phyloP scores from a whole-genome alignment of 306 rosid species.

The Chamaecrista fasciculata region DNA sequence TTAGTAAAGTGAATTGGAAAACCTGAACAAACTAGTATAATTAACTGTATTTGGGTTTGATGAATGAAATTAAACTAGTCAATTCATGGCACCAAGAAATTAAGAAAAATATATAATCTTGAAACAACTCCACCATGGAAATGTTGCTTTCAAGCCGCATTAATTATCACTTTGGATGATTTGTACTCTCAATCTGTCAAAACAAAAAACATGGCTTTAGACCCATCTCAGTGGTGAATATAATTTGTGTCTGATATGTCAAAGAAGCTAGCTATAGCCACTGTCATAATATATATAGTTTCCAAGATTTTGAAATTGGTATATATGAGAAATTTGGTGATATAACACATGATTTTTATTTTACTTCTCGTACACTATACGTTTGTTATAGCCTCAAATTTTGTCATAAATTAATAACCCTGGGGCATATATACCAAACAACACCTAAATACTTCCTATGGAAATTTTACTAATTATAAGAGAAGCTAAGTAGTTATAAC shows the following conservation, averaged over 20 bases:
- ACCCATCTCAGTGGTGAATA: neutral
- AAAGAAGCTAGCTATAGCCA: neutral
- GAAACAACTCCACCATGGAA: slow-evolving; percentile 1
- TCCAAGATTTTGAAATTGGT: no score
- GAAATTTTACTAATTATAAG: no score
- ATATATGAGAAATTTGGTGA: no score
- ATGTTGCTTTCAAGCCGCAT: slow-evolving; percentile 16
- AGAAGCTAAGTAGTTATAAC: no score
- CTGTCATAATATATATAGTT: no score
- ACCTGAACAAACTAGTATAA: neutral
- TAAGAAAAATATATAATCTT: neutral
- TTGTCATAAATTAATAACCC: no score
- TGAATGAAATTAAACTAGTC: neutral
- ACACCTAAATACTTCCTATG: no score
- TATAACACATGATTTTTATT: no score
- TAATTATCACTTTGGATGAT: neutral
- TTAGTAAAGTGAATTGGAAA: neutral
- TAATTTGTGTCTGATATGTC: neutral
- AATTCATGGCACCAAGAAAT: neutral
- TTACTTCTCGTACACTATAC: no score
- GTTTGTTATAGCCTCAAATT: no score
- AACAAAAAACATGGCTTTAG: neutral
- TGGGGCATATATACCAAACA: no score
- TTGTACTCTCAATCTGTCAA: neutral
- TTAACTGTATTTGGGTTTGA: neutral